Evolutionary conservation across 306 rosid species (phyloP).

Genomic region (Gleditsia sinensis): DNA sequence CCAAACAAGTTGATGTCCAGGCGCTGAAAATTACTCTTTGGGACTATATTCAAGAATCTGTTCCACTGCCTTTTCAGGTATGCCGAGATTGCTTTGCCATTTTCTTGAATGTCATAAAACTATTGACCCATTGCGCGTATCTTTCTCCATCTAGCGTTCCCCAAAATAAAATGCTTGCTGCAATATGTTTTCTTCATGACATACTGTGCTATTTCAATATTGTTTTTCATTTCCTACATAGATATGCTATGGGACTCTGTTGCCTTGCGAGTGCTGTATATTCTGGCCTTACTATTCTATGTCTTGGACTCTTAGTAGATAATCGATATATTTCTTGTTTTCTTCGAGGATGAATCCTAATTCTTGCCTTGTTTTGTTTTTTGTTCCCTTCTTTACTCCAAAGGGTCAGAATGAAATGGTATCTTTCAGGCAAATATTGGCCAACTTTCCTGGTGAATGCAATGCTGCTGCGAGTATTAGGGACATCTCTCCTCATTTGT

Average conservation of each 20-base stretch:
- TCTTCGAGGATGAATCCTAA: slow-evolving; percentile 22
- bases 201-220: slow-evolving; percentile 7
- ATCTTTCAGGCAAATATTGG: slow-evolving; percentile 74
- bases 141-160: neutral
- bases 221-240: neutral
- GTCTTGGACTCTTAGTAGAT: neutral
- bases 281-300: neutral
- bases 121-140: neutral
- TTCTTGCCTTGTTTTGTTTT: slow-evolving; percentile 23
- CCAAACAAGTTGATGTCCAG: slow-evolving; percentile 95
- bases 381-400: slow-evolving; percentile 4
- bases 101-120: neutral
- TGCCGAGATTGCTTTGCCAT: slow-evolving; percentile 21
- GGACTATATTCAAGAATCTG: slow-evolving; percentile 71
- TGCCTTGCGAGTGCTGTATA: slow-evolving; percentile 8
- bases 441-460: slow-evolving; percentile 72
- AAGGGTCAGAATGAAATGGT: slow-evolving; percentile 55
- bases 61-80: slow-evolving; percentile 58
- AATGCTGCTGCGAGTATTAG: slow-evolving; percentile 63
- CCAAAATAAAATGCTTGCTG: slow-evolving; percentile 19
- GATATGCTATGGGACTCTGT: neutral
- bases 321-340: neutral
- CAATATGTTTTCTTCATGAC: slow-evolving; percentile 6
- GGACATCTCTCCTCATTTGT: slow-evolving; percentile 90
- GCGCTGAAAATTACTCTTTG: slow-evolving; percentile 79